A percentile compares a stretch with the other conserved stretches of the same genome.
phyloP scores from a whole-genome alignment of 345 rosid genomes.

The Syzygium aqueum region DNA sequence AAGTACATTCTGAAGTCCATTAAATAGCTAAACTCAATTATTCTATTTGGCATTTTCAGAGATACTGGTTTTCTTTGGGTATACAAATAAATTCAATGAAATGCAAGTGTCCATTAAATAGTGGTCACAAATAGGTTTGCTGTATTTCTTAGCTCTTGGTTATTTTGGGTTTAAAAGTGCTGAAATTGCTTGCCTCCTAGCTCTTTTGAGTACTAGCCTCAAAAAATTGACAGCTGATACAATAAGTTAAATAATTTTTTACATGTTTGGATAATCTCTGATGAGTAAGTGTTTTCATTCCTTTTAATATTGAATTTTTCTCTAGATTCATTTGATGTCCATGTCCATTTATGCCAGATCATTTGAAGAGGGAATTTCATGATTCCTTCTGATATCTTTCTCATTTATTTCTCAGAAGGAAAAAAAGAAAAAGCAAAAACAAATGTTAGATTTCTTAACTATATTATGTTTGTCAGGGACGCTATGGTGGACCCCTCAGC shows the following conservation, averaged over 20 bases:
- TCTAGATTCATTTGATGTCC: neutral
- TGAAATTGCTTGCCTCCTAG: neutral
- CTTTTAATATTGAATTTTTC: neutral
- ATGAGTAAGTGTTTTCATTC: neutral
- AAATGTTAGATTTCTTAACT: neutral
- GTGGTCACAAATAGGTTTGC: neutral
- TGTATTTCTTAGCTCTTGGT: neutral
- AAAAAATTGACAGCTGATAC: neutral
- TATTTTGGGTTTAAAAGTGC: neutral
- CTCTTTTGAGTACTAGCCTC: neutral
- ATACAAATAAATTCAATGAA: neutral
- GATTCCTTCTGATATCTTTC: neutral
- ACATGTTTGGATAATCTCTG: neutral
- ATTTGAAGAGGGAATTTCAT: neutral
- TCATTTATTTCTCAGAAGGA: neutral
- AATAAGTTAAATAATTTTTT: neutral
- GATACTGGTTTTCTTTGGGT: neutral
- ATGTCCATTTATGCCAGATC: neutral
- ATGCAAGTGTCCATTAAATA: neutral
- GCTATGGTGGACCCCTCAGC: conserved; percentile 84
- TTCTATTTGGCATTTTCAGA: neutral
- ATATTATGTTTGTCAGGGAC: conserved; percentile 38
- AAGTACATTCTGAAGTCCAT: neutral
- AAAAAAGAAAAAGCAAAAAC: neutral
- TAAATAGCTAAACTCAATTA: neutral